Percentiles rank a stretch among this genome's conserved stretches.
These are phyloP conservation scores for Mortierella sp. DNA, from an alignment of 371 early-diverging fungal species.

Conservation along the genomic window DNA sequence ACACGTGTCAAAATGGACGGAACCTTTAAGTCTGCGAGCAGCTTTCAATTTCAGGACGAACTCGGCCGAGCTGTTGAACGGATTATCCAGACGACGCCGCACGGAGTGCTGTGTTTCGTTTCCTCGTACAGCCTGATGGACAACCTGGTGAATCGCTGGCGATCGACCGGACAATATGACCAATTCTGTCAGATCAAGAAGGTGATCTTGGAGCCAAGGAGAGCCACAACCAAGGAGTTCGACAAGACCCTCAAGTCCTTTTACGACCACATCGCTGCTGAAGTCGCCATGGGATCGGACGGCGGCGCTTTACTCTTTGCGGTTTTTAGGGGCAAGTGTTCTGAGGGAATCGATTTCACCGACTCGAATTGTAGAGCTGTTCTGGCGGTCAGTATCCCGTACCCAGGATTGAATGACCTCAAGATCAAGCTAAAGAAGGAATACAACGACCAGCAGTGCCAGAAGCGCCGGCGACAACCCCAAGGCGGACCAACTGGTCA, in stretches of 20 bases:
- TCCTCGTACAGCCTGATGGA: conserved; percentile 72
- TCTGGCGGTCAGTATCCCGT: conserved; percentile 94
- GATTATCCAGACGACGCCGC: conserved; percentile 66
- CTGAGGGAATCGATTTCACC: conserved; percentile 96
- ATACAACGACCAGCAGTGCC: conserved; percentile 61
- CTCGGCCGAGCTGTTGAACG: conserved; percentile 70
- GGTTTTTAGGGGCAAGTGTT: conserved; percentile 89
- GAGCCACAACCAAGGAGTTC: conserved; percentile 66
- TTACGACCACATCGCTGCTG: conserved; percentile 43
- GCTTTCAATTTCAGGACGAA: conserved; percentile 75
- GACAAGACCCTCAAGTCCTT: conserved; percentile 65
- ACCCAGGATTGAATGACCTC: conserved; percentile 75
- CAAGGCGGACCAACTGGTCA: neutral
- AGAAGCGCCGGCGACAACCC: conserved; percentile 9
- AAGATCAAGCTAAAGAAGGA: conserved; percentile 76
- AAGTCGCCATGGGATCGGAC: conserved; percentile 31
- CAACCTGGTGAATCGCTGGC: conserved; percentile 68
- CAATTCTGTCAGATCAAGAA: conserved; percentile 36
- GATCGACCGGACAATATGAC: conserved; percentile 34
- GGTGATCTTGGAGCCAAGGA: conserved; percentile 65
- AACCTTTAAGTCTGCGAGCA: conserved; percentile 19
- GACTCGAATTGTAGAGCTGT: conserved; percentile 93
- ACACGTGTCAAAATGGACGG: conserved; percentile 34
- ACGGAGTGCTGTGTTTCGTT: conserved; percentile 75
- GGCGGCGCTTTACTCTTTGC: conserved; percentile 76